These are phyloP conservation scores for Penicillium coffeae DNA, from an alignment of 495 filamentous ascomycete species.

Conservation along the genomic window DNA sequence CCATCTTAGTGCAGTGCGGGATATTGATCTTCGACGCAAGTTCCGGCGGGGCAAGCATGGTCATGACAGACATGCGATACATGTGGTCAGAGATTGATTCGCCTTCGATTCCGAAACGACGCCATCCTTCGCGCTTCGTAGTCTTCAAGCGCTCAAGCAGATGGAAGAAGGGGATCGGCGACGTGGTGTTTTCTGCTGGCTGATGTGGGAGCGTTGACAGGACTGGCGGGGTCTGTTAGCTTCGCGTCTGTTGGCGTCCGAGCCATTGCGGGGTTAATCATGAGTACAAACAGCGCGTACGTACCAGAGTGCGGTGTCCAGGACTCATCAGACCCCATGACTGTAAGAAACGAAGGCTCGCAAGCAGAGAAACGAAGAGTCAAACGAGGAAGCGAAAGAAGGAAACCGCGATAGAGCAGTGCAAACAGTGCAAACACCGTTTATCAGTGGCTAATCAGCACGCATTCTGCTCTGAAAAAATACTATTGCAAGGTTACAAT, in stretches of 20 bases:
- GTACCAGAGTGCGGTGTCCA: conserved; percentile 23
- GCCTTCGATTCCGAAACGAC: conserved; percentile 70
- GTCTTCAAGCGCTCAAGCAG: conserved; percentile 90
- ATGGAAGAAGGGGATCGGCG: conserved; percentile 89
- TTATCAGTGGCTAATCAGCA: neutral
- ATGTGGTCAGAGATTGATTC: conserved; percentile 98
- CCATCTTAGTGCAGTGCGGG: conserved; percentile 84
- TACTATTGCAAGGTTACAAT: no score
- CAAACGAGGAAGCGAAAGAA: neutral
- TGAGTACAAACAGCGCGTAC: neutral
- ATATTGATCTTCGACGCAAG: conserved; percentile 68
- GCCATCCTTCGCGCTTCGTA: conserved; percentile 93
- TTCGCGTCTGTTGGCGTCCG: no score
- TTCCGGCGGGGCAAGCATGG: conserved; percentile 82
- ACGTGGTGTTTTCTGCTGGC: conserved; percentile 57
- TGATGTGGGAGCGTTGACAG: conserved; percentile 47
- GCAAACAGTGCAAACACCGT: neutral
- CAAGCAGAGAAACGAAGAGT: neutral
- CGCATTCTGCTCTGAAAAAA: neutral
- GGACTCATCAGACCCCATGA: conserved; percentile 23
- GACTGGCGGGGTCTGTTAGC: conserved; percentile 23
- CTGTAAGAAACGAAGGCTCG: neutral
- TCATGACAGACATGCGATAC: conserved; percentile 98
- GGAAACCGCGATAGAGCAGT: neutral
- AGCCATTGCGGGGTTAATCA: no score